Evolutionary conservation across 257 asterid genomes (phyloP).

Genomic region (Nicotiana knightiana): DNA sequence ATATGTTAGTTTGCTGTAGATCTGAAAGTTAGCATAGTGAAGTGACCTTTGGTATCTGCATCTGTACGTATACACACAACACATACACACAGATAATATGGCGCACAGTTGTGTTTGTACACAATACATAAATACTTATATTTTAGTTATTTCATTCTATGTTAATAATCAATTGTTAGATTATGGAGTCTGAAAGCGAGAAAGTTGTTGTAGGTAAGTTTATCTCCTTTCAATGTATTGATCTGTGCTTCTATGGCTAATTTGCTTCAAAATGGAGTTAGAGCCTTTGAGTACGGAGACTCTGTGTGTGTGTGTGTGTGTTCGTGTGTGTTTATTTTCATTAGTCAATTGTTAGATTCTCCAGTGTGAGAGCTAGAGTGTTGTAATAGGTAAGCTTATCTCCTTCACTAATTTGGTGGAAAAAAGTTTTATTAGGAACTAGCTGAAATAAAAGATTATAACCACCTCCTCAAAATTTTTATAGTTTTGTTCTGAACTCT

Average conservation of each 20-base stretch:
- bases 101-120: neutral
- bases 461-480: neutral
- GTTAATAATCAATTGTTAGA: neutral
- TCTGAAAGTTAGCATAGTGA: neutral
- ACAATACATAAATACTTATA: neutral
- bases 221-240: neutral
- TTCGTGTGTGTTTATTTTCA: neutral
- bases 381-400: neutral
- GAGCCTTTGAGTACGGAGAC: neutral
- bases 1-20: neutral
- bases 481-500: neutral
- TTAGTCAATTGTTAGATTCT: neutral
- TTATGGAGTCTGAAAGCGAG: neutral
- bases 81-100: neutral
- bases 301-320: neutral
- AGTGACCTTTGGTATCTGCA: neutral
- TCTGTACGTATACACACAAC: neutral
- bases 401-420: neutral
- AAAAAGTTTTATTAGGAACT: neutral
- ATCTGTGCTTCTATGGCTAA: neutral
- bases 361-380: neutral
- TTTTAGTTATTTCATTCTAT: neutral
- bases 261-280: neutral
- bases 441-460: neutral
- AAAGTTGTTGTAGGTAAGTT: neutral